Conservation (phyloP, 2,329 filamentous ascomycete genomes). For the Colletotrichum acutatum region DNA sequence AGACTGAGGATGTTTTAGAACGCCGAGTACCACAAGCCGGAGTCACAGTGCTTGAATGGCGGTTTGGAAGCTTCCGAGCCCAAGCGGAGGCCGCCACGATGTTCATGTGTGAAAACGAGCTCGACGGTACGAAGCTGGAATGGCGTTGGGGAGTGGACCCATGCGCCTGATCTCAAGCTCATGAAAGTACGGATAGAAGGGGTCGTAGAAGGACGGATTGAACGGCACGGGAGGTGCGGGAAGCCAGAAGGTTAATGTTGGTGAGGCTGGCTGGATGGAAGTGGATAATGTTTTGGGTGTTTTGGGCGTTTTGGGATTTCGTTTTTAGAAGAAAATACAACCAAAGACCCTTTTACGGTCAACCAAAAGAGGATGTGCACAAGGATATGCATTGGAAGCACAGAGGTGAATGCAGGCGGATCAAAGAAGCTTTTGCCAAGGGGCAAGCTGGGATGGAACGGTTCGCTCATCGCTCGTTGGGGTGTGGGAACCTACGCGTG, state of each 20-base stretch:
- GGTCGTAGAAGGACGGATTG: too few species aligned
- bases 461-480: not conserved
- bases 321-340: not conserved
- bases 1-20: not conserved
- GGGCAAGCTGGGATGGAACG: slow-evolving; percentile 10
- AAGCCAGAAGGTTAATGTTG: not conserved
- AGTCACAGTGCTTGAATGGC: slow-evolving; percentile 3
- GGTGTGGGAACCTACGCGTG: not conserved
- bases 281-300: not conserved
- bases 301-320: not conserved
- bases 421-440: slow-evolving; percentile 35
- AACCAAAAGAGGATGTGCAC: not conserved
- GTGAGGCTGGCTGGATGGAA: not conserved
- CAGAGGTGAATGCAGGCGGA: not conserved
- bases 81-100: not conserved
- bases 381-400: not conserved
- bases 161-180: not conserved
- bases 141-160: not conserved
- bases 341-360: not conserved
- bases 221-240: not conserved
- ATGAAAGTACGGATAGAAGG: not conserved
- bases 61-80: slow-evolving; percentile 8
- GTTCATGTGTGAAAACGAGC: not conserved
- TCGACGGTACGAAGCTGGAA: not conserved
- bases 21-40: not conserved